Percentiles rank a stretch among this genome's conserved stretches.
phyloP scores from a whole-genome alignment of 352 stramenopile genomes.

The Pythium monospermum region DNA sequence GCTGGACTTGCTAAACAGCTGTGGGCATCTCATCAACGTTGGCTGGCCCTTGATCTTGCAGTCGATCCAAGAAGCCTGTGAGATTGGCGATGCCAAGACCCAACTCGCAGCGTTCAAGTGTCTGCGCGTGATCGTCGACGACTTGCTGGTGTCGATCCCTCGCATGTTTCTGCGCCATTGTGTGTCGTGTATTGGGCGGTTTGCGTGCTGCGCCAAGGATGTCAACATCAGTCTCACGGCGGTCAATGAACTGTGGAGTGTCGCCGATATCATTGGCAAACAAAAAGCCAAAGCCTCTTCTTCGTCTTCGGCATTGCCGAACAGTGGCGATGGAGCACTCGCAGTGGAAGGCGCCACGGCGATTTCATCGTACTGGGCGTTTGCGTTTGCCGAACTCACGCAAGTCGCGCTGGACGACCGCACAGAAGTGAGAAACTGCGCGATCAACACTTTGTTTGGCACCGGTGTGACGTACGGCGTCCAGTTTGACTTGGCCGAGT shows the following conservation, averaged over 20 bases:
- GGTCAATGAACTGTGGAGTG: slow-evolving; percentile 95
- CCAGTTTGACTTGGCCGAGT: slow-evolving; percentile 88
- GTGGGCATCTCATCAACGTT: slow-evolving; percentile 61
- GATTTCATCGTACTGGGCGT: slow-evolving; percentile 43
- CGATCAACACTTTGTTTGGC: slow-evolving; percentile 97
- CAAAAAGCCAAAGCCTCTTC: slow-evolving; percentile 21
- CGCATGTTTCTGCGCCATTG: slow-evolving; percentile 59
- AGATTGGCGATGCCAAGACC: slow-evolving; percentile 66
- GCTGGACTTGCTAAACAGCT: slow-evolving; percentile 74
- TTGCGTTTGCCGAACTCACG: slow-evolving; percentile 75
- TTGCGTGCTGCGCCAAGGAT: slow-evolving; percentile 91
- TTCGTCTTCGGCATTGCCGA: background rate
- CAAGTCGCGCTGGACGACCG: slow-evolving; percentile 89
- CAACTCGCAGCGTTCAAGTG: slow-evolving; percentile 92
- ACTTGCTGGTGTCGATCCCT: slow-evolving; percentile 90
- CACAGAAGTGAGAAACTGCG: slow-evolving; percentile 95
- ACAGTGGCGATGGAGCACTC: no score
- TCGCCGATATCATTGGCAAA: slow-evolving; percentile 85
- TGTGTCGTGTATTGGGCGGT: slow-evolving; percentile 92
- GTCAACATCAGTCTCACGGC: slow-evolving; percentile 98
- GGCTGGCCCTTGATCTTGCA: slow-evolving; percentile 70
- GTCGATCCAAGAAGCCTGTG: slow-evolving; percentile 58
- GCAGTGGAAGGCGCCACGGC: background rate
- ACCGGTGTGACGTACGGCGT: slow-evolving; percentile 93
- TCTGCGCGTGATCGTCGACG: slow-evolving; percentile 95